These are phyloP conservation scores for Hymenoscyphus fraxineus DNA, from an alignment of 2,329 filamentous ascomycete genomes.

Conservation along the genomic window DNA sequence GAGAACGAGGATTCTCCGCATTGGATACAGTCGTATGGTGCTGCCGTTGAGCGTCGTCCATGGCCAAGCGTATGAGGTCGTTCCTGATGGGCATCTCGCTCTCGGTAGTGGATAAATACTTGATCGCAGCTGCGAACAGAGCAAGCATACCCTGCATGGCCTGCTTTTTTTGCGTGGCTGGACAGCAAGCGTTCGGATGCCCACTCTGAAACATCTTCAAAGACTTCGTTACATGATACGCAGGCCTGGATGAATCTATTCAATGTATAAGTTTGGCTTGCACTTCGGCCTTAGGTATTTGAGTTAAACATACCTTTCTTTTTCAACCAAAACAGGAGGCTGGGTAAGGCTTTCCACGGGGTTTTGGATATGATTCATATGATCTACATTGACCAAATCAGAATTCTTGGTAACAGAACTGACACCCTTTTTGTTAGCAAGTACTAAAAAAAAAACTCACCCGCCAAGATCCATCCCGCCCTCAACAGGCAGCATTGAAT, in stretches of 20 bases:
- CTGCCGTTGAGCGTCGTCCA: not conserved
- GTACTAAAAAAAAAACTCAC: constrained; percentile 26
- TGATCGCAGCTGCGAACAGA: constrained; percentile 6
- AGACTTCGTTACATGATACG: not conserved
- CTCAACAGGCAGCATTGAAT: constrained; percentile 12
- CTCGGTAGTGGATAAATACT: constrained; percentile 6
- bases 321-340: no score
- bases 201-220: not conserved
- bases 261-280: no score
- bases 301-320: no score
- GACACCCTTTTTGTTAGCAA: constrained; percentile 29
- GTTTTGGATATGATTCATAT: no score
- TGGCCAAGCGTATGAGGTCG: constrained; percentile 12
- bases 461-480: constrained; percentile 18
- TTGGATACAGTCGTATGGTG: constrained; percentile 16
- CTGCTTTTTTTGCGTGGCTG: not conserved
- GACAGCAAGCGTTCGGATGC: no score
- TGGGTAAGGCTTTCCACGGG: no score
- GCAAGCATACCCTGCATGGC: constrained; percentile 8
- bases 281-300: no score
- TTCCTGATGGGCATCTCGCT: constrained; percentile 15
- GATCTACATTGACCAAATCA: no score
- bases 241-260: not conserved
- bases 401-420: no score
- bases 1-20: constrained; percentile 10